Evolutionary conservation across 73 alveolate genomes (phyloP).

Genomic region (Blepharisma japonicum): DNA sequence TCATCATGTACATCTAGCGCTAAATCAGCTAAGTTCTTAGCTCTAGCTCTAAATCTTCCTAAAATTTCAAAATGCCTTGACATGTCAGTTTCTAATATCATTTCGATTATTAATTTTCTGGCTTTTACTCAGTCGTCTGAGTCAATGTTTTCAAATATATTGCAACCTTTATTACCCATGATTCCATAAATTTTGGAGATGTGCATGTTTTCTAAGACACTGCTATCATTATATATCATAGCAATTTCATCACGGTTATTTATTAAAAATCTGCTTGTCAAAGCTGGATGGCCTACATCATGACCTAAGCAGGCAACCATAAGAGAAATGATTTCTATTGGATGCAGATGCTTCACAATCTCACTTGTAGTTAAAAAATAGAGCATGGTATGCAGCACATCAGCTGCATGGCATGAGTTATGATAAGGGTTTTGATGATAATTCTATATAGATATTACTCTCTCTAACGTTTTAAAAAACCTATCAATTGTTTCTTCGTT

Average conservation of each 20-base stretch:
- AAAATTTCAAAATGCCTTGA: constrained; percentile 31
- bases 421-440: not conserved
- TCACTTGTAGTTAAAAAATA: not conserved
- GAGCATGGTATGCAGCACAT: not conserved
- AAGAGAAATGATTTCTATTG: not conserved
- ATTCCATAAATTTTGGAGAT: constrained; percentile 27
- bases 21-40: not conserved
- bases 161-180: constrained; percentile 4
- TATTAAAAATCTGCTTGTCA: not conserved
- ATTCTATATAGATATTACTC: too few relatives aligned
- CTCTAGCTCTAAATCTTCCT: constrained; percentile 34
- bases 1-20: not conserved
- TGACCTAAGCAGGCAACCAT: constrained; percentile 11
- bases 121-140: constrained; percentile 21
- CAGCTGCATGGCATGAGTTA: constrained; percentile 26
- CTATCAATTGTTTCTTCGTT: too few relatives aligned
- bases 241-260: constrained; percentile 16
- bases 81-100: constrained; percentile 36
- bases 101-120: constrained; percentile 37
- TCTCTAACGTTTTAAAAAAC: too few relatives aligned
- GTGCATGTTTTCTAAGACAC: constrained; percentile 38
- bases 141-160: constrained; percentile 20
- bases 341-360: not conserved
- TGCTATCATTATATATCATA: constrained; percentile 35
- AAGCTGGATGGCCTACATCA: constrained; percentile 6